Conservation (phyloP, 2,329 filamentous ascomycete genomes). For the Colletotrichum chrysophilum region DNA sequence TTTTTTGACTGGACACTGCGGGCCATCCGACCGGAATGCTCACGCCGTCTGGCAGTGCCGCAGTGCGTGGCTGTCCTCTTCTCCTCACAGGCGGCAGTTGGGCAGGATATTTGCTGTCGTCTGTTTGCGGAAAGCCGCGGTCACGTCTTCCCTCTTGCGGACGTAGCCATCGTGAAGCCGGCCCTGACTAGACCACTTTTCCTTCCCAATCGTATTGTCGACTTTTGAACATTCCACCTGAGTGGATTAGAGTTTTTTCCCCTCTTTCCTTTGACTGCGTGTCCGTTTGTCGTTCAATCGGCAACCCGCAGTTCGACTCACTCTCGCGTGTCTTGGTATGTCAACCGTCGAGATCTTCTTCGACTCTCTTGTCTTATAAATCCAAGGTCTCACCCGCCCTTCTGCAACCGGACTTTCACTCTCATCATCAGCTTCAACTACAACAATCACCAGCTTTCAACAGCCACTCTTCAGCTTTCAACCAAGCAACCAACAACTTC, state of each 20-base stretch:
- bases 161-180: constrained; percentile 2
- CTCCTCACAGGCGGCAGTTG: not conserved
- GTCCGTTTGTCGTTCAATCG: not conserved
- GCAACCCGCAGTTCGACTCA: not conserved
- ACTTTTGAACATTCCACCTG: not conserved
- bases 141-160: not conserved
- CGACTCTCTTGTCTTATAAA: constrained; percentile 9
- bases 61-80: not conserved
- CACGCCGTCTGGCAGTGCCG: not conserved
- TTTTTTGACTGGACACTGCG: constrained; percentile 1
- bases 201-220: not conserved
- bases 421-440: not conserved
- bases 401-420: not conserved
- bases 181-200: not conserved
- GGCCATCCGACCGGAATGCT: not conserved
- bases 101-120: not conserved
- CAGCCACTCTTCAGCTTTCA: not conserved
- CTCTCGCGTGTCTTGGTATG: not conserved
- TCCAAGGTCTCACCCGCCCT: not conserved
- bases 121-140: constrained; percentile 2
- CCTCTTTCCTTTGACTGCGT: not conserved
- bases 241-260: not conserved
- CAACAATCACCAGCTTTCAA: not conserved
- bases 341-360: not conserved
- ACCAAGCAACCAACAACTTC: not conserved